These are phyloP conservation scores for Nicotiana obtusifolia DNA, from an alignment of 257 asterid species.

Conservation along the genomic window DNA sequence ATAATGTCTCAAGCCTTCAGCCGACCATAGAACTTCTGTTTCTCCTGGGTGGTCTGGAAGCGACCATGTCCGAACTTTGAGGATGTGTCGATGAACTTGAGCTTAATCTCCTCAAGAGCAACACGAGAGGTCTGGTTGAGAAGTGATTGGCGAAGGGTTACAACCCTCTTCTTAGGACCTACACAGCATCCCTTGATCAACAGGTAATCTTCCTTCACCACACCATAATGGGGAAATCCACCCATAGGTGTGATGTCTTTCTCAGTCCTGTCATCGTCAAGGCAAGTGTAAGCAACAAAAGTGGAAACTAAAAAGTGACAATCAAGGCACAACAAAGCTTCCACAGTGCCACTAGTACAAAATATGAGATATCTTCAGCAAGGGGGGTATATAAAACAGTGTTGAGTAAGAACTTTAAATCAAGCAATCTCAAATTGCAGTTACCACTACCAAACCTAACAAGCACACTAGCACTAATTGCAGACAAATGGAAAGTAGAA, in stretches of 20 bases:
- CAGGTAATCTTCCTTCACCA: constrained; percentile 46
- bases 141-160: constrained; percentile 43
- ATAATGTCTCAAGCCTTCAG: constrained; percentile 28
- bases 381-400: neutral
- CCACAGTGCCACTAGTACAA: neutral
- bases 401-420: neutral
- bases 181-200: constrained; percentile 52
- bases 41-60: constrained; percentile 49
- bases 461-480: too few relatives aligned
- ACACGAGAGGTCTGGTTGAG: constrained; percentile 44
- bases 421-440: neutral
- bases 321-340: neutral
- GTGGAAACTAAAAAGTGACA: neutral
- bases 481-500: too few relatives aligned
- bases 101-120: constrained; percentile 50
- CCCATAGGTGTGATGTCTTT: constrained; percentile 53
- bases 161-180: constrained; percentile 50
- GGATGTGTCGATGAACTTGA: constrained; percentile 46
- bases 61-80: constrained; percentile 57
- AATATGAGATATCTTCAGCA: neutral
- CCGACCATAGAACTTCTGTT: constrained; percentile 39
- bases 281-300: neutral
- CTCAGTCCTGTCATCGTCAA: constrained; percentile 35
- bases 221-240: constrained; percentile 51
- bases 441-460: neutral